Base-by-base conservation (phyloP, 352 stramenopile genomes). In the Pythium dissotocum region DNA sequence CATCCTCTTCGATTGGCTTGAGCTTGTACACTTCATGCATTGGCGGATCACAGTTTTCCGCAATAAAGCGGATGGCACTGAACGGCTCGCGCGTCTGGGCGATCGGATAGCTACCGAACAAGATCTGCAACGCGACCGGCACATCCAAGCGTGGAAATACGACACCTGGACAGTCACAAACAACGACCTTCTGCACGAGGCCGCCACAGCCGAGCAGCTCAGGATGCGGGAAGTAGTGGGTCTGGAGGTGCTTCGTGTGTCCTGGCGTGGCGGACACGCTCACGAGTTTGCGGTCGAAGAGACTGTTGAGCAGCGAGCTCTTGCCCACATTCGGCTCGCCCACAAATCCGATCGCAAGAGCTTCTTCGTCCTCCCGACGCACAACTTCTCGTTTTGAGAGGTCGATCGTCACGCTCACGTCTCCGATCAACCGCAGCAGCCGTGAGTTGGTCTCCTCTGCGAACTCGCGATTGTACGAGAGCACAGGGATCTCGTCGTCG, bases 291-390 rank as follows among this genome's bases (percentile, higher is more conserved):
- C 82, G 79, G 6, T 72, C 80, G 48, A 93, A 90, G 35, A 95
- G 73, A 42, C 72, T 85, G 68, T 98, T 98, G 74, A 99, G 97
- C 26, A 99, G 72, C 28, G 91, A 98, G 65, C 80, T 96, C 77
- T 99, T 99, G 56, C 87, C 87, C 33, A 94, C 87, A 63, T 99
- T 99, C 6, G 98, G 97, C 77, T 99, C 99, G n/a, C 98, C 98
- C 46, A 99, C 93, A 46, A 99, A 91, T 10, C 86, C 86, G 18
- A 98, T 94, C 5, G 98, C 97, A 28, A 97, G 93, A 46, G 98
- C 77, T 36, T 54, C 61, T 5, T 71, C 91, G 33, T 89, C 89
- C 7, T 85, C 93, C 97, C 93, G 77, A 95, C 94, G 58, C 97
- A 98, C 65, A 97, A 97, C 30, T 98, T 77, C n/a, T 95, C 74